Percentiles rank a stretch among this genome's conserved stretches.
These are phyloP conservation scores for Epichloe amarillans DNA, from an alignment of 2,329 filamentous ascomycete genomes.

Conservation along the genomic window DNA sequence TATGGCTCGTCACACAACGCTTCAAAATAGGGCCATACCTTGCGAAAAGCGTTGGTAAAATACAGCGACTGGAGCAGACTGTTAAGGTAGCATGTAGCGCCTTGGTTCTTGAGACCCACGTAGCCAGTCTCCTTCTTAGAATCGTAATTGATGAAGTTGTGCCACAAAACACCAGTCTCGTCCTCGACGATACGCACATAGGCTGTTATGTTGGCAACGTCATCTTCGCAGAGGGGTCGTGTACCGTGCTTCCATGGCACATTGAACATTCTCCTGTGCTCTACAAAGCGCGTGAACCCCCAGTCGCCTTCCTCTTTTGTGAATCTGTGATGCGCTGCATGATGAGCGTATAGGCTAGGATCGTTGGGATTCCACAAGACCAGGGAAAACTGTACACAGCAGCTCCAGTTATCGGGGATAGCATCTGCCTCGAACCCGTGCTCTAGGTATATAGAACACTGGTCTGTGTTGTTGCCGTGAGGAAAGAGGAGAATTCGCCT, in stretches of 20 bases:
- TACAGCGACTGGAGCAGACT: slow-evolving; percentile 74
- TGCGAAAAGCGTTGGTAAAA: slow-evolving; percentile 86
- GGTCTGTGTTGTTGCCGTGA: slow-evolving; percentile 85
- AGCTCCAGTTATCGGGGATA: slow-evolving; percentile 86
- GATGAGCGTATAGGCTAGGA: slow-evolving; percentile 69
- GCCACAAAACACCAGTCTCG: slow-evolving; percentile 79
- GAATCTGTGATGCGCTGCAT: slow-evolving; percentile 86
- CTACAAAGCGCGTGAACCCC: slow-evolving; percentile 96
- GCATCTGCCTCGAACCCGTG: slow-evolving; percentile 70
- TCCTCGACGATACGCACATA: slow-evolving; percentile 75
- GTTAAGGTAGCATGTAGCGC: slow-evolving; percentile 81
- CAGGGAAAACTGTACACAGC: slow-evolving; percentile 88
- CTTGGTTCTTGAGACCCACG: slow-evolving; percentile 92
- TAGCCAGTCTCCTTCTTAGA: slow-evolving; percentile 99
- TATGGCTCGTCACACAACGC: neutral
- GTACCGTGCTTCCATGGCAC: slow-evolving; percentile 56
- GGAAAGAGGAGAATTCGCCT: slow-evolving; percentile 95
- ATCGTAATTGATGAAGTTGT: slow-evolving; percentile 88
- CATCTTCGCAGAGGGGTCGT: slow-evolving; percentile 68
- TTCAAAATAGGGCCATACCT: slow-evolving; percentile 37
- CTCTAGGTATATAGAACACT: slow-evolving; percentile 90
- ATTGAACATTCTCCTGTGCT: slow-evolving; percentile 74
- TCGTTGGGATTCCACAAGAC: slow-evolving; percentile 92
- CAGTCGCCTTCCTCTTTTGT: slow-evolving; percentile 94
- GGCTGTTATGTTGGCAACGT: slow-evolving; percentile 66